Percentiles rank a stretch among this genome's conserved stretches.
Conservation (phyloP, 208 protist genomes). For the Eutreptiella sp. region DNA sequence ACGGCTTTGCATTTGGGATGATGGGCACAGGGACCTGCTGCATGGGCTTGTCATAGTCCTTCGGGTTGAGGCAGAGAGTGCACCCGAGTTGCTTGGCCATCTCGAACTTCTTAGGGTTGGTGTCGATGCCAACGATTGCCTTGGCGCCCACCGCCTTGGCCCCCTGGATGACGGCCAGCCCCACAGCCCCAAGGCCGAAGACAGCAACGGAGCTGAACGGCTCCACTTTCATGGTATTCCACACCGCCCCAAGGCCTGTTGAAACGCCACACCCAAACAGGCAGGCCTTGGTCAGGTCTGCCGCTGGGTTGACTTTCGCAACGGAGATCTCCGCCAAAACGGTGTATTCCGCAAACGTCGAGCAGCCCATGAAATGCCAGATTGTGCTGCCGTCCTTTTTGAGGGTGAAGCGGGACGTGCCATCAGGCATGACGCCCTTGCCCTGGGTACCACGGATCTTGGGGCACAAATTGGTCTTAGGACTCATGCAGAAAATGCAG, state of each 20-base stretch:
- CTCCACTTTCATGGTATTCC: constrained; percentile 50
- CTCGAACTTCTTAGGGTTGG: constrained; percentile 38
- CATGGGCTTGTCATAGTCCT: constrained; percentile 35
- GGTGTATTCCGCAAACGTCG: constrained; percentile 65
- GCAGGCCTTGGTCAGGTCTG: constrained; percentile 43
- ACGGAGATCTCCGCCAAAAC: constrained; percentile 66
- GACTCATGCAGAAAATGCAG: constrained; percentile 70
- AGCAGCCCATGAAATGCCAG: constrained; percentile 74
- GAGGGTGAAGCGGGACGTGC: constrained; percentile 60
- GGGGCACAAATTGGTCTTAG: constrained; percentile 75
- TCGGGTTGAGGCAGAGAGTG: constrained; percentile 70
- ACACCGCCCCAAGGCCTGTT: constrained; percentile 54
- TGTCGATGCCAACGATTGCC: constrained; percentile 62
- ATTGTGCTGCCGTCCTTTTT: constrained; percentile 50
- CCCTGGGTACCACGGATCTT: constrained; percentile 65
- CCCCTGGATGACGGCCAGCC: constrained; percentile 54
- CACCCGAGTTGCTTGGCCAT: constrained; percentile 48
- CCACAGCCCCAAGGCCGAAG: constrained; percentile 66
- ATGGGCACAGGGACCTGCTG: constrained; percentile 23
- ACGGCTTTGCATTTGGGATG: no score
- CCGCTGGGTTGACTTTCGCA: constrained; percentile 50
- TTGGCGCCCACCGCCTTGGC: constrained; percentile 39
- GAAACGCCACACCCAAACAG: constrained; percentile 37
- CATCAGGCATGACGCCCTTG: constrained; percentile 79
- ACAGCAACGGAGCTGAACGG: constrained; percentile 44